Base-by-base conservation (phyloP, 2,329 filamentous ascomycete species). In the Penicillium sp. region DNA sequence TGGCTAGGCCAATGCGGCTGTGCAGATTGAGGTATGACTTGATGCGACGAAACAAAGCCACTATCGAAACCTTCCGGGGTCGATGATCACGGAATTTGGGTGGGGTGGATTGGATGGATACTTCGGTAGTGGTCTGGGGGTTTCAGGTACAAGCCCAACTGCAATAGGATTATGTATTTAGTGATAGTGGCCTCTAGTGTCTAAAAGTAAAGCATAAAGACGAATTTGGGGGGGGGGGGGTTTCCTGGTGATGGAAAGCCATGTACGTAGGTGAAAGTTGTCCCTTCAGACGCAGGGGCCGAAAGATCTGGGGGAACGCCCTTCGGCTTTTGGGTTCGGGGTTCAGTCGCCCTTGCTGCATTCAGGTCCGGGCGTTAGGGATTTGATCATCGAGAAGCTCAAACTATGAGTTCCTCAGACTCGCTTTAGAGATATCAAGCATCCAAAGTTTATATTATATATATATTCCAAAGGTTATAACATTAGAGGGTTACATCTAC, bases 291-390 rank as follows among this genome's bases (percentile, higher is more conserved):
- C 53, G 62, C 63, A 66, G 65, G 65, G 65, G 64, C 53, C 21
- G 48, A 57, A 45, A 61, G 63, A 57, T 53, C 56, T 59, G 58
- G 48, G 53, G 61, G 31, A 19, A 15, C 3, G 9, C 5, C n/a
- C 29, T 33, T 39, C 19, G 39, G n/a, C 15, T 49, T 59, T 61
- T 61, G 38, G 33, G 43, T 59, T 61, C 58, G 47, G 43, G 55
- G 35, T 38, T 57, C 7, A 29, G 41, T 49, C 51, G 58, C 64
- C 70, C 70, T 71, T 73, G 64, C 70, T 44, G 65, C 59, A 45
- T 33, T 47, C 43, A 56, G 57, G 63, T 66, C 67, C 57, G 69
- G 69, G 68, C 64, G 62, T 58, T 51, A 61, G 57, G 59, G 53
- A 59, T 54, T 33, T 47, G 21, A 35, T 31, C 25, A 49, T 43